Base-by-base conservation (phyloP, 1,284 basidiomycete species). In the Tilletia horrida region DNA sequence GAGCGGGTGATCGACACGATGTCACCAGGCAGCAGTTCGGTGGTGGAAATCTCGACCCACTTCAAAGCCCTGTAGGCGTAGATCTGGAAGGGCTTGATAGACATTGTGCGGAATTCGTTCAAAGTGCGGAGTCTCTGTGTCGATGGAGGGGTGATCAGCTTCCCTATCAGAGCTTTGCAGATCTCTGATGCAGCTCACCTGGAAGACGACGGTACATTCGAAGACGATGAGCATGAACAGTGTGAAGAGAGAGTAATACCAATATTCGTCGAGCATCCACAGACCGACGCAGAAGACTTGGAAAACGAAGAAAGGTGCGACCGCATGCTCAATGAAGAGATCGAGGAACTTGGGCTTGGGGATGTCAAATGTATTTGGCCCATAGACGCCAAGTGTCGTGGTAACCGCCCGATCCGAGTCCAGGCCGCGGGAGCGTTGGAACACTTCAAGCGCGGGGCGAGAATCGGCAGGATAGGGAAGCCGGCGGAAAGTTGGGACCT, bases 381-480 rank as follows among this genome's bases (percentile, higher is more conserved):
- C 80, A 62, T 76, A 81, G 9, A 77, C 79, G 29, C 71, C 72
- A 16, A 75, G 68, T 13, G 77, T 73, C 1, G 71, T 67, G 44
- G 76, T 71, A 52, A 83, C 71, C n/a, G 75, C 77, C n/a, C 68
- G 42, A 3, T 76, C 66, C 16, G 75, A 74, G 40, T 67, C 69
- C 63, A 87, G 82, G 21, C 87, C 87, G 21, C 76, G 77, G 0
- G 90, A 86, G 18, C 84, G 76, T 72, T 86, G 84, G 83, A 93
- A 96, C 1, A 87, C 85, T 1, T 86, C 85, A 2, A 98, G 85
- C 0, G 88, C 84, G 0, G 92, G 93, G 3, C 86, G 84, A 16
- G 85, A 82, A 55, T 92, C 90, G 65, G 89, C 91, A 0, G 95
- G 95, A 83, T 97, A 99, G 0, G 92, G 90, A 21, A 97, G 88